Evolutionary conservation across 176 grass and related monocot genomes (phyloP), one percentile per base, ranked within the genome.

Genomic region (Rhynchospora tenuis): DNA sequence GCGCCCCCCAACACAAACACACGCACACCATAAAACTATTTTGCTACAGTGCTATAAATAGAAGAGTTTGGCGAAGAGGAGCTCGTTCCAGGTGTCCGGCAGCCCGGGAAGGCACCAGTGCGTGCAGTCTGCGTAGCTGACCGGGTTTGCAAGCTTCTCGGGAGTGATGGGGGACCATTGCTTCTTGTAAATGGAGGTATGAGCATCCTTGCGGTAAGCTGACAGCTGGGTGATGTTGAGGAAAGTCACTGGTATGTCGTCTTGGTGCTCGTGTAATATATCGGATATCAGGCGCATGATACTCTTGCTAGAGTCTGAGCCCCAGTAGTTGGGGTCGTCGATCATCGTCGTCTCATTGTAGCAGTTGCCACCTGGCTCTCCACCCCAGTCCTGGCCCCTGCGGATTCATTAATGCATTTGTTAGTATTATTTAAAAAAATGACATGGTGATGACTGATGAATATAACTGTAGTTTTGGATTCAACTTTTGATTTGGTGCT

Each of bases 301-400:
- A 63, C 86, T 88, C 69, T 84, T 86, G 38, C 92, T 86, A 50
- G 87, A 85, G 79, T 94, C 92, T 1, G 92, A 90, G 24, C 95
- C 90, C 95, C 95, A 98, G 71, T 98, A 93, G 44, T 19, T 79
- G 14, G 73, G 28, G 51, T 98, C 89, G 17, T 79, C 62, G 71
- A 98, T 89, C 88, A 98, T 87, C 12, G 66, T 81, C n/a, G 92
- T 94, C 78, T 98, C 61, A 62, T 91, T 93, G 87, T 94, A 94
- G 89, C 95, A 98, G 84, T 98, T 98, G 4, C 69, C 57, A 0
- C 95, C 90, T 7, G 59, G n/a, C 63, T 45, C 60, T 11, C 11
- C 90, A 3, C 95, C 95, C 92, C 90, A 98, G 16, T 98, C 95
- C 84, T 88, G 75, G 78, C 95, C 91, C 92, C 91, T 97, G 81